Evolutionary conservation across 2,329 filamentous ascomycete genomes (phyloP).

Genomic region (Anthostomella pinea): DNA sequence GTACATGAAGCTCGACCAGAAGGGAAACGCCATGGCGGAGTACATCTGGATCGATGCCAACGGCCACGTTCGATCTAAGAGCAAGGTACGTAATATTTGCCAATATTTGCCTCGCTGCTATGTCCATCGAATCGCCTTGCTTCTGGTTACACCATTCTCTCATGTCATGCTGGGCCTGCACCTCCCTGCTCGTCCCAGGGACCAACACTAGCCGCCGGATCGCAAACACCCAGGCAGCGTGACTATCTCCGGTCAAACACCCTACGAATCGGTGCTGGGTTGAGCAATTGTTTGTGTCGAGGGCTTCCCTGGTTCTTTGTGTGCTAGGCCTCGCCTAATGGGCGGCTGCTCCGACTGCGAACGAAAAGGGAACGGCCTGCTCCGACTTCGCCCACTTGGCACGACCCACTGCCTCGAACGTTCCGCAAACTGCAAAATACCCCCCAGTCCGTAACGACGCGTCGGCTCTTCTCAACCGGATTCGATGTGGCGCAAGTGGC

Average conservation of each 20-base stretch:
- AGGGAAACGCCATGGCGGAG: constrained; percentile 85
- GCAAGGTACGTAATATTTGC: constrained; percentile 69
- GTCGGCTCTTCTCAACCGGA: constrained; percentile 8
- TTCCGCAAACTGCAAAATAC: constrained; percentile 7
- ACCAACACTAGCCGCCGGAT: background rate
- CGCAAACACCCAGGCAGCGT: background rate
- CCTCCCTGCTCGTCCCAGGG: too few relatives aligned
- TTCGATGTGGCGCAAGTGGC: constrained; percentile 12
- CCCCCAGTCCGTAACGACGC: constrained; percentile 9
- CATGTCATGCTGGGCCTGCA: constrained; percentile 19
- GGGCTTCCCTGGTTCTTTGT: background rate
- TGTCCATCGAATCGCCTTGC: constrained; percentile 23
- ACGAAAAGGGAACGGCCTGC: constrained; percentile 17
- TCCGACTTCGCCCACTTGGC: constrained; percentile 23
- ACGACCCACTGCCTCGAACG: constrained; percentile 3
- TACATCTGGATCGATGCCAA: constrained; percentile 92
- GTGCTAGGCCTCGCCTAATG: background rate
- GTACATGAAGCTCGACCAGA: constrained; percentile 88
- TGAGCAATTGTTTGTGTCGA: background rate
- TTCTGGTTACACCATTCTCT: constrained; percentile 28
- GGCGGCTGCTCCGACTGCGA: background rate
- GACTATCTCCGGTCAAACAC: background rate
- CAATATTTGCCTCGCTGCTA: constrained; percentile 17
- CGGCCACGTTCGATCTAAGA: constrained; percentile 88
- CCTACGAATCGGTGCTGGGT: background rate